These are phyloP conservation scores for Metarhizium rileyi DNA, from an alignment of 2,329 filamentous ascomycete genomes.

Conservation along the genomic window DNA sequence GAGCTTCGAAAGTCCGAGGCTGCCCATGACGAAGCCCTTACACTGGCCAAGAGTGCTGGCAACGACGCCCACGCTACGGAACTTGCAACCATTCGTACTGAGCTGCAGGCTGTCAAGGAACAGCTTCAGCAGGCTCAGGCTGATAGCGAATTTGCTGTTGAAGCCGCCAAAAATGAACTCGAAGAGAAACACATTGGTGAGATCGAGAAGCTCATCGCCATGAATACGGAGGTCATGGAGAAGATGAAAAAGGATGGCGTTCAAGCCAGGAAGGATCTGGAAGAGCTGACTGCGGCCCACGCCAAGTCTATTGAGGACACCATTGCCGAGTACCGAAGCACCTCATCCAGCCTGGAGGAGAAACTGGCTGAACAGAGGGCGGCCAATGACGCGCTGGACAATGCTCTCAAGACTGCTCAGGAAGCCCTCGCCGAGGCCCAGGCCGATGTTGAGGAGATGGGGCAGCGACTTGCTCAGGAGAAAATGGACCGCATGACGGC, in stretches of 20 bases:
- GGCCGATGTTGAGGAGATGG: slow-evolving; percentile 38
- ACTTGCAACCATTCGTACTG: slow-evolving; percentile 17
- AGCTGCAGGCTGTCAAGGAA: slow-evolving; percentile 29
- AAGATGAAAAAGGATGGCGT: slow-evolving; percentile 29
- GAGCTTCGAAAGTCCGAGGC: slow-evolving; percentile 26
- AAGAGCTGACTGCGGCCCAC: slow-evolving; percentile 28
- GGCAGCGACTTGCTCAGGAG: slow-evolving; percentile 44
- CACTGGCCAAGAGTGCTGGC: slow-evolving; percentile 19
- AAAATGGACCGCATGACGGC: slow-evolving; percentile 52
- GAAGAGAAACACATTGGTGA: slow-evolving; percentile 36
- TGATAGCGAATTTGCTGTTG: slow-evolving; percentile 33
- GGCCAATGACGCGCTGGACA: slow-evolving; percentile 25
- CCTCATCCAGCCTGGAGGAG: slow-evolving; percentile 24
- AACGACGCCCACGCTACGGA: slow-evolving; percentile 20
- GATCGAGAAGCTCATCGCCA: slow-evolving; percentile 35
- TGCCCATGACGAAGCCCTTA: slow-evolving; percentile 21
- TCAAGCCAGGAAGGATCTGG: slow-evolving; percentile 31
- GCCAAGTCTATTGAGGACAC: slow-evolving; percentile 30
- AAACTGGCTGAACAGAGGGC: slow-evolving; percentile 26
- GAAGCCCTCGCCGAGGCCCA: slow-evolving; percentile 35
- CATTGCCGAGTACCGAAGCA: slow-evolving; percentile 28
- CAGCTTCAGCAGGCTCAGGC: slow-evolving; percentile 37
- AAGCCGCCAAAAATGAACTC: slow-evolving; percentile 34
- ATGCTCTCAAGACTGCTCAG: slow-evolving; percentile 28
- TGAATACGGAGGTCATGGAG: slow-evolving; percentile 33